phyloP scores from a whole-genome alignment of 2,329 filamentous ascomycete genomes.

The Colletotrichum camelliae region DNA sequence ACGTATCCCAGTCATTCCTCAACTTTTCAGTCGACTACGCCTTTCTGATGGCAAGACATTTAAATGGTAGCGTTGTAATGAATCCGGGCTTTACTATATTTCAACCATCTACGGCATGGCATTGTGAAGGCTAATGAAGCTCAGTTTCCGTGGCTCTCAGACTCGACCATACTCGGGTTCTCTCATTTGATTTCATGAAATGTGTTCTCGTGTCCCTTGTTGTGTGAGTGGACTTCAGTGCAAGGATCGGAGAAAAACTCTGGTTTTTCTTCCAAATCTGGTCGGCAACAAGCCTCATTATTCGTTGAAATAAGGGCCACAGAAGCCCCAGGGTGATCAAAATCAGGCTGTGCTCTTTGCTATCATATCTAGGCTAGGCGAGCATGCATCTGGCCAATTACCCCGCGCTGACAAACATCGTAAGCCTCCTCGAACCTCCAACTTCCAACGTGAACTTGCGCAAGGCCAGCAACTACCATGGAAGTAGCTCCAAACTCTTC shows the following conservation, averaged over 20 bases:
- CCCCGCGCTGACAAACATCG: background rate
- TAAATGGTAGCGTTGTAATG: no score
- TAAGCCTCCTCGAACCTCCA: background rate
- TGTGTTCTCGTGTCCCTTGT: background rate
- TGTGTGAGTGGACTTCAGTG: background rate
- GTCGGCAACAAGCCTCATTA: background rate
- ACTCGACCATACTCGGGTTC: background rate
- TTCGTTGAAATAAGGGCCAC: fast-evolving
- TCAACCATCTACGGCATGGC: background rate
- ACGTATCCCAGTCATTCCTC: no score
- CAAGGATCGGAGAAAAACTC: background rate
- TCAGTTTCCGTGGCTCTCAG: fast-evolving
- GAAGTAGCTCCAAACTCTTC: background rate
- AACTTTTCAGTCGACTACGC: no score
- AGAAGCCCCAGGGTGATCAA: fast-evolving
- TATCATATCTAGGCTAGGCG: background rate
- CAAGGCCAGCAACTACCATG: background rate
- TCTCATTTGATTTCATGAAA: background rate
- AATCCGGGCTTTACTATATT: background rate
- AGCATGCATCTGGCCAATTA: background rate
- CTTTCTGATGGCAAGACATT: no score
- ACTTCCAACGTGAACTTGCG: background rate
- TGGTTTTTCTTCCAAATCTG: background rate
- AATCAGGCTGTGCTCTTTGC: background rate
- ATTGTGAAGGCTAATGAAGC: background rate